A percentile compares a stretch with the other conserved stretches of the same genome.
Evolutionary conservation across 495 filamentous ascomycete genomes (phyloP).

Genomic region (Annulohypoxylon stygium): DNA sequence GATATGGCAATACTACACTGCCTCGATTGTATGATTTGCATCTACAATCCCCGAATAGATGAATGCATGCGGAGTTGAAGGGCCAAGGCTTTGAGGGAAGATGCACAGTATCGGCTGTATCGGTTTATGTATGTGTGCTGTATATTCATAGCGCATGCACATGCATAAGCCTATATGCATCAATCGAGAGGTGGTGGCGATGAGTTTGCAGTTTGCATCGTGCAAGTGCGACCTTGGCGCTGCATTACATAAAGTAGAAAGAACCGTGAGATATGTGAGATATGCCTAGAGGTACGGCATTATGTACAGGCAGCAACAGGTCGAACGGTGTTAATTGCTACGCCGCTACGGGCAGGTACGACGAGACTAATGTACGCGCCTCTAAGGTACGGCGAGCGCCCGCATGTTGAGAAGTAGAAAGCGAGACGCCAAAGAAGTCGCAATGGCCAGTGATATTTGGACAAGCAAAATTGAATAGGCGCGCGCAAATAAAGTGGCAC

Average conservation of each 20-base stretch:
- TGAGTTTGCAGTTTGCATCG: conserved; percentile 15
- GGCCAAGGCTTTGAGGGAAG: neutral
- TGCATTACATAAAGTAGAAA: conserved; percentile 16
- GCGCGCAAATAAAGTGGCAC: conserved; percentile 35
- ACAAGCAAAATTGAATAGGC: conserved; percentile 22
- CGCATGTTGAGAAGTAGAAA: conserved; percentile 14
- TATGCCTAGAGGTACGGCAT: neutral
- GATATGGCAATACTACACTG: conserved; percentile 27
- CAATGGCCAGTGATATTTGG: conserved; percentile 18
- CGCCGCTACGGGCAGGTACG: neutral
- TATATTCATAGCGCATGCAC: neutral
- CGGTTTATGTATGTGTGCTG: conserved; percentile 3
- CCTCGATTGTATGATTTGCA: conserved; percentile 14
- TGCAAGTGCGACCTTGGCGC: conserved; percentile 6
- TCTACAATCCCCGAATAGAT: neutral
- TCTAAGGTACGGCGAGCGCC: conserved; percentile 5
- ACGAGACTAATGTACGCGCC: neutral
- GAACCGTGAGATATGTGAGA: neutral
- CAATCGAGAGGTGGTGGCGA: conserved; percentile 15
- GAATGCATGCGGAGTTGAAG: neutral
- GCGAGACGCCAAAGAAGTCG: conserved; percentile 33
- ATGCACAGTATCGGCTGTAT: neutral
- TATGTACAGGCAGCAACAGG: neutral
- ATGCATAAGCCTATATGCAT: conserved; percentile 8
- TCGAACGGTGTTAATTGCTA: neutral